Base-by-base conservation (phyloP, 495 filamentous ascomycete genomes). In the Xylaria grammica region DNA sequence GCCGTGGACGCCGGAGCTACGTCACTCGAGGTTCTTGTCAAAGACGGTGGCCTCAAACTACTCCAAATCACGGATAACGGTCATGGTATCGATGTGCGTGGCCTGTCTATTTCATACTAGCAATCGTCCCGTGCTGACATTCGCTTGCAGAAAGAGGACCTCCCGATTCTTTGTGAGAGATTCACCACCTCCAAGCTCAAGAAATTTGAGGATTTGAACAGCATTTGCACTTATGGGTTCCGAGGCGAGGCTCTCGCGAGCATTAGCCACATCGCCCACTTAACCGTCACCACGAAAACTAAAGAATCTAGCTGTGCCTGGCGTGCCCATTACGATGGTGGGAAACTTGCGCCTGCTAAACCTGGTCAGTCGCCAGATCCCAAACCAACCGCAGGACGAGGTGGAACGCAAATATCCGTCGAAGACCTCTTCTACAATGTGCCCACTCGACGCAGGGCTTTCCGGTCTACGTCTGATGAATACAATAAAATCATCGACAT, bases 1-100 rank as follows among this genome's bases (percentile, higher is more conserved):
- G 88, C 96, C 8, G 96, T 99, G 36, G 96, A 99, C 78, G 96
- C 96, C 30, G 94, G 96, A 19, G 92, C 95, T 2, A 97, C 95
- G 1, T 88, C 89, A 5, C 79, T 99, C 44, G 96, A 99, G 72
- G 89, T 99, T 49, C 75, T 97, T 4, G 90, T 96, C 56, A 98
- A 96, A 76, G 96, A 98, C 45, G 96, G 96, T 11, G 96, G 96
- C n/a, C 82, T 99, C 66, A 98, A 97, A 74, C 81, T 98, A 24
- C 84, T 99, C 13, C 96, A 99, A 71, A 97, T 99, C 62, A 97
- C 94, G 2, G 96, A 99, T 70, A 99, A 99, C 74, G 96, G 96
- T 26, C 91, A 94, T 75, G 96, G 96, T 17, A 99, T 99, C 71
- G 87, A 96, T 78, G 94, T 96, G 73, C 74, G 86, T 72, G 49